Percentiles rank a stretch among this genome's conserved stretches.
Evolutionary conservation across 2,329 filamentous ascomycete species (phyloP).

Genomic region (Pseudogymnoascus sp.): DNA sequence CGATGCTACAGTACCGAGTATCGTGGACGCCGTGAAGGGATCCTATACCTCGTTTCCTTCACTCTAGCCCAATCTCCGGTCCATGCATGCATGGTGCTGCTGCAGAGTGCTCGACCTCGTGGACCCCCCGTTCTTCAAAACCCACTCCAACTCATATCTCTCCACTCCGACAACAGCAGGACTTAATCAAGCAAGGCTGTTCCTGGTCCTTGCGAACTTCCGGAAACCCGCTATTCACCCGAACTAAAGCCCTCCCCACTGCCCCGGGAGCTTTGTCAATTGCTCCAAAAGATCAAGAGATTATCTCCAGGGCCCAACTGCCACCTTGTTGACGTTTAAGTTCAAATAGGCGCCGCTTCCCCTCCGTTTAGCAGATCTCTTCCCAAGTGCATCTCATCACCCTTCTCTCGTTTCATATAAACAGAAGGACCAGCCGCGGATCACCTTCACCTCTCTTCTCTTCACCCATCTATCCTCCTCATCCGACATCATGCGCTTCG

Average conservation of each 20-base stretch:
- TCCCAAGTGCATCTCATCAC: neutral
- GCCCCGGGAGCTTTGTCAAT: constrained; percentile 3
- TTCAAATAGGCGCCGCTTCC: constrained; percentile 4
- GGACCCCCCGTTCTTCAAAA: neutral
- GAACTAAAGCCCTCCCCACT: neutral
- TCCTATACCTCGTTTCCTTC: neutral
- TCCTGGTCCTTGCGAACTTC: neutral
- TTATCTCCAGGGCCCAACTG: neutral
- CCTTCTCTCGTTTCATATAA: neutral
- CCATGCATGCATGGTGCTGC: neutral
- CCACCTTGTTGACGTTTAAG: constrained; percentile 2
- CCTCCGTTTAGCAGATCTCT: constrained; percentile 3
- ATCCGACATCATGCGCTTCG: neutral
- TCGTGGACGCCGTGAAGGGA: neutral
- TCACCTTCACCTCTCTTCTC: neutral
- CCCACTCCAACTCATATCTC: neutral
- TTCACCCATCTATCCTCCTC: neutral
- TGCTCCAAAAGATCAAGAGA: neutral
- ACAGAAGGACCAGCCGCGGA: neutral
- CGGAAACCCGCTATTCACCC: neutral
- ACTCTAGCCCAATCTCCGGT: neutral
- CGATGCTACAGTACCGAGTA: neutral
- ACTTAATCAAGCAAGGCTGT: constrained; percentile 3
- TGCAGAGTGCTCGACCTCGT: neutral
- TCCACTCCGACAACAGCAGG: neutral